A percentile compares a stretch with the other conserved stretches of the same genome.
Evolutionary conservation across 768 basidiomycete genomes (phyloP).

Genomic region (Pisolithus microcarpus): DNA sequence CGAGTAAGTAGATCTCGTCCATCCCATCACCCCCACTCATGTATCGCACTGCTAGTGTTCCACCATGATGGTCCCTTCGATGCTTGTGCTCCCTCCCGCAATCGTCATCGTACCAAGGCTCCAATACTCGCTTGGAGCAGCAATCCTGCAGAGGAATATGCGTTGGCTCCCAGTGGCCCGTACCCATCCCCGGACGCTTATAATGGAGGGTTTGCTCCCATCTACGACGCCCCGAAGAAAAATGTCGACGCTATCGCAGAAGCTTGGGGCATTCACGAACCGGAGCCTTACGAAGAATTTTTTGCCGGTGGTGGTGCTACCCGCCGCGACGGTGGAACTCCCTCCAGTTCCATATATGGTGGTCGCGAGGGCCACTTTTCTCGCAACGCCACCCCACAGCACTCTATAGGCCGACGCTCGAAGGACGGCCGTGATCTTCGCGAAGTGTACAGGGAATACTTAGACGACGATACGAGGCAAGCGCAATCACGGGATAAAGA

Average conservation of each 20-base stretch:
- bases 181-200: conserved; percentile 44
- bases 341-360: conserved; percentile 62
- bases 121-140: conserved; percentile 75
- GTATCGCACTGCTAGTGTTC: conserved; percentile 51
- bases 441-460: conserved; percentile 39
- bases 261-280: conserved; percentile 90
- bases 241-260: conserved; percentile 86
- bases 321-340: conserved; percentile 46
- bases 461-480: conserved; percentile 32
- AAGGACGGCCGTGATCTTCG: conserved; percentile 48
- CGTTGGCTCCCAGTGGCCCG: conserved; percentile 36
- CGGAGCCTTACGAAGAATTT: conserved; percentile 87
- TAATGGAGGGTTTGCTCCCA: conserved; percentile 39
- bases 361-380: conserved; percentile 45
- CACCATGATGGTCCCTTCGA: conserved; percentile 92
- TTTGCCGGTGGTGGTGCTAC: conserved; percentile 65
- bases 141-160: conserved; percentile 33
- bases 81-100: conserved; percentile 85
- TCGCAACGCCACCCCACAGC: conserved; percentile 30
- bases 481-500: conserved; percentile 23
- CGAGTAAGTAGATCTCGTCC: conserved; percentile 48
- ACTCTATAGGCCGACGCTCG: conserved; percentile 29
- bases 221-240: conserved; percentile 64
- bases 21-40: conserved; percentile 3
- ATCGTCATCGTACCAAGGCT: conserved; percentile 69